Evolutionary conservation across 177 flowering plant genomes (phyloP).

Genomic region (Vitis hybrid): DNA sequence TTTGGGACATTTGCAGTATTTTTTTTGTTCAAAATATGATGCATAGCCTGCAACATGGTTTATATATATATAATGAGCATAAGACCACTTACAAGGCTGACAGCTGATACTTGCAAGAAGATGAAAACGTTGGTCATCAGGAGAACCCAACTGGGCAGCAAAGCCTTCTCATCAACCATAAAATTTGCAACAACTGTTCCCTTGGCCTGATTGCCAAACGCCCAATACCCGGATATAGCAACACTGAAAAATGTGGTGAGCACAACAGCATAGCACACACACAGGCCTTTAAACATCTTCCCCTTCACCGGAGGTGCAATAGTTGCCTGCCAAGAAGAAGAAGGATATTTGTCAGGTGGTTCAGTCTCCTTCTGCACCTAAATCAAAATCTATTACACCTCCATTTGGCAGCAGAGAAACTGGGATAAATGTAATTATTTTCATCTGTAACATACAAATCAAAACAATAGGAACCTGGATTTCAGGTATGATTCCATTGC

Average conservation of each 20-base stretch:
- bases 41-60: too few relatives aligned
- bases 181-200: slow-evolving; percentile 42
- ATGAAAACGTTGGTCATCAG: slow-evolving; percentile 48
- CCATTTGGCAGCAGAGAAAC: not conserved
- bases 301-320: slow-evolving; percentile 55
- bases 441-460: too few relatives aligned
- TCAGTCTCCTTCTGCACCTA: not conserved
- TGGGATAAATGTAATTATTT: not conserved
- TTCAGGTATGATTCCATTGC: slow-evolving; percentile 51
- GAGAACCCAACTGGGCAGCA: slow-evolving; percentile 52
- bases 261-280: slow-evolving; percentile 37
- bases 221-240: slow-evolving; percentile 54
- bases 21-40: too few relatives aligned
- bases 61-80: too few relatives aligned
- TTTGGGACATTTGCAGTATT: too few relatives aligned
- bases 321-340: slow-evolving; percentile 35
- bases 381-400: not conserved
- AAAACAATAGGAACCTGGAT: slow-evolving; percentile 35
- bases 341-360: not conserved
- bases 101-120: slow-evolving; percentile 49
- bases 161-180: slow-evolving; percentile 20
- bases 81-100: slow-evolving; percentile 39
- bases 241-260: slow-evolving; percentile 40
- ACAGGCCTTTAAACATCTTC: slow-evolving; percentile 57
- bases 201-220: slow-evolving; percentile 46